Conservation (phyloP, 805 yeast species). For the Saitoella complicata region DNA sequence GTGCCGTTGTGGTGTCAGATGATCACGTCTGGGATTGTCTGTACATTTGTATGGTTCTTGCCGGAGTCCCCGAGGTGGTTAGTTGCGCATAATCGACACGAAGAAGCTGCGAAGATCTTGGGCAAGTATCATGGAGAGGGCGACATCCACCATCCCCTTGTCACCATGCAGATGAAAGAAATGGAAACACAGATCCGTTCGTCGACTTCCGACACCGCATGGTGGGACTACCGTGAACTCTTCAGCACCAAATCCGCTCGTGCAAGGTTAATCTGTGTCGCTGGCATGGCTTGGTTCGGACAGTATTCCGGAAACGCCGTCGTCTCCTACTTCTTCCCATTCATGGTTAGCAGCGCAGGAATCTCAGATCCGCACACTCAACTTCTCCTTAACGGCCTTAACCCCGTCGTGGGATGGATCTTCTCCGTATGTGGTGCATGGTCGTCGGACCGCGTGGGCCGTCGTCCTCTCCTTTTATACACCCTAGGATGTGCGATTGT, state of each 20-base stretch:
- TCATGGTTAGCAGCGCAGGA: conserved; percentile 37
- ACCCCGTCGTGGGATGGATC: conserved; percentile 31
- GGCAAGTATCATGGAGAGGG: conserved; percentile 28
- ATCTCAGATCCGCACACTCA: conserved; percentile 32
- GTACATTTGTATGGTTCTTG: conserved; percentile 20
- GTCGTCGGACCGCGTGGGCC: conserved; percentile 17
- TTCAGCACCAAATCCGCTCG: conserved; percentile 13
- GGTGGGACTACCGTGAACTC: conserved; percentile 11
- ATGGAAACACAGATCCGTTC: conserved; percentile 3
- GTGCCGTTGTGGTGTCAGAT: conserved; percentile 28
- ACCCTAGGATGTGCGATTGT: conserved; percentile 17
- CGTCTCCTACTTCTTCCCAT: conserved; percentile 30
- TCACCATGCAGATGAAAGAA: conserved; percentile 4
- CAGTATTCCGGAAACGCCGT: conserved; percentile 28
- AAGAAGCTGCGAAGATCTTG: conserved; percentile 29
- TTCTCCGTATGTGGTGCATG: conserved; percentile 18
- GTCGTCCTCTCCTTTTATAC: conserved; percentile 12
- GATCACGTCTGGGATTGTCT: conserved; percentile 22
- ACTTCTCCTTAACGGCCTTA: conserved; percentile 35
- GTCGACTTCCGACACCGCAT: conserved; percentile 10
- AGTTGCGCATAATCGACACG: conserved; percentile 26
- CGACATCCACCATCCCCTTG: conserved; percentile 16
- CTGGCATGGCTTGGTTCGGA: conserved; percentile 24
- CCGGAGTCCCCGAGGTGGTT: conserved; percentile 37
- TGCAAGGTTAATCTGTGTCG: conserved; percentile 25